Conservation (phyloP, 2,329 filamentous ascomycete genomes). For the Pezizomycotina sp. region DNA sequence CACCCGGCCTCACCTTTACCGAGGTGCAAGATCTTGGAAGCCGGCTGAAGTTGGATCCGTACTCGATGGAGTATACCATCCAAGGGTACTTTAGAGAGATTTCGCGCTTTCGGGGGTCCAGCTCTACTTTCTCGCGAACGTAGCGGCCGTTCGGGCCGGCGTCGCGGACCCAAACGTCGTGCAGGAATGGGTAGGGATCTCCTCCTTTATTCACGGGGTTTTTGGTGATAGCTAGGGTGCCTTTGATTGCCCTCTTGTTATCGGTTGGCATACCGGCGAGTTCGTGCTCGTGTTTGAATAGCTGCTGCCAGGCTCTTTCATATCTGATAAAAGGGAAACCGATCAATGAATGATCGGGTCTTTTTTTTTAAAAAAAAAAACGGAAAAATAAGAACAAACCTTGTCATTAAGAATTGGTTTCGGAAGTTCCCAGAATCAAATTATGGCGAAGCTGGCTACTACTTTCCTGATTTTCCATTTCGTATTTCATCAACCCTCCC, state of each 20-base stretch:
- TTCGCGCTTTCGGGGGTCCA: background rate
- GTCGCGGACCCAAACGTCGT: no score
- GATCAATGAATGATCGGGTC: background rate
- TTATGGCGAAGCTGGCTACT: background rate
- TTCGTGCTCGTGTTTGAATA: background rate
- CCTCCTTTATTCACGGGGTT: background rate
- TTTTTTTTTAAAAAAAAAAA: no score
- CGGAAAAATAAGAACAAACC: slow-evolving; percentile 1
- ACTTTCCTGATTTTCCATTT: background rate
- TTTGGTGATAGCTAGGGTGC: slow-evolving; percentile 2
- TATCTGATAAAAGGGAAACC: no score
- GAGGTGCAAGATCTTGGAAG: no score
- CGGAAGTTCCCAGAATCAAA: slow-evolving; percentile 7
- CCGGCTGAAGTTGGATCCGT: background rate
- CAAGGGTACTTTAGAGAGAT: background rate
- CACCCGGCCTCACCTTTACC: no score
- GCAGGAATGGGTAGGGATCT: no score
- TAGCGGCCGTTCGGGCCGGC: background rate
- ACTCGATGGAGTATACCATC: background rate
- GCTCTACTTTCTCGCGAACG: background rate
- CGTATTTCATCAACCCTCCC: slow-evolving; percentile 2
- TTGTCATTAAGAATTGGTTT: slow-evolving; percentile 7
- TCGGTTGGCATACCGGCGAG: background rate
- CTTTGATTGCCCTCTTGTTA: background rate
- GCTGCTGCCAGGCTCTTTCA: slow-evolving; percentile 1